These are phyloP conservation scores for Colletotrichum neosansevieriae DNA, from an alignment of 2,329 filamentous ascomycete species.

Conservation along the genomic window DNA sequence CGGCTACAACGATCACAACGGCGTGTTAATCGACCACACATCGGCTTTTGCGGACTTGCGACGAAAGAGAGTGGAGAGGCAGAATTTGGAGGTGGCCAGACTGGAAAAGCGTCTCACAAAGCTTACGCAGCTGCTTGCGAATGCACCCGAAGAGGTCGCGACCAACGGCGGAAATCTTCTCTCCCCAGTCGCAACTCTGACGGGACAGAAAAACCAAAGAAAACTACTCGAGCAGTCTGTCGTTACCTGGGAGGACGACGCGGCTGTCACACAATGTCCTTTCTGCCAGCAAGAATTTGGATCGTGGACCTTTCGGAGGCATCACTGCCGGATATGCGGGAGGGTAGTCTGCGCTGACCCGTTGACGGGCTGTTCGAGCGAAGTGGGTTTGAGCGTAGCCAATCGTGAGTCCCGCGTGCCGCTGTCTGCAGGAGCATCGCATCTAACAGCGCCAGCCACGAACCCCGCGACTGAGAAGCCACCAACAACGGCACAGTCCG, in stretches of 20 bases:
- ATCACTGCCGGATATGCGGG: constrained; percentile 95
- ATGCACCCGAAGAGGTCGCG: constrained; percentile 75
- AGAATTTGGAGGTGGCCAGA: constrained; percentile 87
- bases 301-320: constrained; percentile 89
- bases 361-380: constrained; percentile 84
- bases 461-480: constrained; percentile 59
- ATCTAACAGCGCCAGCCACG: constrained; percentile 47
- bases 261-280: constrained; percentile 82
- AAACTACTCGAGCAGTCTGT: constrained; percentile 91
- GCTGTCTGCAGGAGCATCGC: neutral
- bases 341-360: constrained; percentile 92
- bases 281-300: constrained; percentile 98
- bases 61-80: constrained; percentile 83
- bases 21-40: constrained; percentile 78
- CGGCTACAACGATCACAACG: constrained; percentile 91
- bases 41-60: constrained; percentile 77
- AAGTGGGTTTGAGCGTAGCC: constrained; percentile 84
- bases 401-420: constrained; percentile 49
- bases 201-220: constrained; percentile 79
- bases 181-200: constrained; percentile 70
- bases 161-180: constrained; percentile 66
- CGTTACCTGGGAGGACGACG: constrained; percentile 95
- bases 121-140: constrained; percentile 85
- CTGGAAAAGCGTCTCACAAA: constrained; percentile 93
- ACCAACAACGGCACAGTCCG: constrained; percentile 42